Evolutionary conservation across 225 moss, liverwort and hornwort species (phyloP).

Genomic region (Physcomitrium patens): DNA sequence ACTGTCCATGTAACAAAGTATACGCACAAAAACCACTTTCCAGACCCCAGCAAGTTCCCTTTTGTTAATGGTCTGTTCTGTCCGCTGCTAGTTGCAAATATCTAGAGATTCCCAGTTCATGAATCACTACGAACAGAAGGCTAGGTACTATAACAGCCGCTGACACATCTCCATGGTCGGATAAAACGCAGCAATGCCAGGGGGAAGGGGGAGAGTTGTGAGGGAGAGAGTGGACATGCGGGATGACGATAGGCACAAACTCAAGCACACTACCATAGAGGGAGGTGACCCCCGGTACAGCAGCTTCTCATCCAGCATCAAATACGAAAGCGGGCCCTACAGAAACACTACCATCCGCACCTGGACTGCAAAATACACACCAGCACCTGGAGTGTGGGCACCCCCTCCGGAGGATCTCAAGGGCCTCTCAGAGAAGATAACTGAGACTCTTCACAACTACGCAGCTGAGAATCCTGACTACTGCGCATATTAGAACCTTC

Average conservation of each 20-base stretch:
- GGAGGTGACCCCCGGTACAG: slow-evolving; percentile 65
- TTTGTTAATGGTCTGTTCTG: neutral
- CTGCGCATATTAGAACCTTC: slow-evolving; percentile 41
- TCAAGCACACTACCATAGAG: slow-evolving; percentile 57
- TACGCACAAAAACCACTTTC: neutral
- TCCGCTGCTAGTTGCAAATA: no score
- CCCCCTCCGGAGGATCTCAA: slow-evolving; percentile 56
- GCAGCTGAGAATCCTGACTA: slow-evolving; percentile 54
- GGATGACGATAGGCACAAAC: slow-evolving; percentile 54
- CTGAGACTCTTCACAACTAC: slow-evolving; percentile 48
- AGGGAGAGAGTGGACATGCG: slow-evolving; percentile 58
- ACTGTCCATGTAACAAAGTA: neutral
- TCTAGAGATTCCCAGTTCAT: neutral
- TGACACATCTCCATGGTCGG: neutral
- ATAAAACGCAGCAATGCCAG: slow-evolving; percentile 44
- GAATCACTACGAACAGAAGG: neutral
- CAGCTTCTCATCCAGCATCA: slow-evolving; percentile 58
- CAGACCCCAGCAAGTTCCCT: neutral
- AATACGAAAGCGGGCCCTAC: slow-evolving; percentile 55
- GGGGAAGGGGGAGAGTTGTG: slow-evolving; percentile 40
- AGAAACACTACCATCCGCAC: slow-evolving; percentile 51
- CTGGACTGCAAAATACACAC: slow-evolving; percentile 55
- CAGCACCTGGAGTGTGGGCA: slow-evolving; percentile 36
- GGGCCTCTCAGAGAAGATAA: slow-evolving; percentile 50
- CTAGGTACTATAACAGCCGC: neutral